Evolutionary conservation across 345 rosid species (phyloP).

Genomic region (Moricandia arvensis): DNA sequence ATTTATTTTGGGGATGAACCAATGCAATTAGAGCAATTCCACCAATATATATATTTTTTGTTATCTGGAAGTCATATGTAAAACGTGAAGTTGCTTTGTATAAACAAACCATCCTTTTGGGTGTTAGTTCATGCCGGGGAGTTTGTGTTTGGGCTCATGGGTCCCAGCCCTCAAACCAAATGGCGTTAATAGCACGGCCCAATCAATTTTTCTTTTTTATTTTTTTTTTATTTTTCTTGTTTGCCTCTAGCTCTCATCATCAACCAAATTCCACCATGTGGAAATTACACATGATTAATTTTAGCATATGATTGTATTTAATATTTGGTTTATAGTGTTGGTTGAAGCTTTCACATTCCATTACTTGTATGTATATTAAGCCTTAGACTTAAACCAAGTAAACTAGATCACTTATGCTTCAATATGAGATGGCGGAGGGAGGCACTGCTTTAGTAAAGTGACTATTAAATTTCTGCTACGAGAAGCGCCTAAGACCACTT

Average conservation of each 20-base stretch:
- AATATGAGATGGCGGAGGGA: too few relatives aligned
- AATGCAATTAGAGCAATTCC: background rate
- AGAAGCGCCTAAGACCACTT: too few relatives aligned
- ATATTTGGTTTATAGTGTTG: background rate
- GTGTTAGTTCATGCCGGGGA: constrained; percentile 8
- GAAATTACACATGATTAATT: background rate
- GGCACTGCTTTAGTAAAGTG: too few relatives aligned
- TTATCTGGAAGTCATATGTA: constrained; percentile 21
- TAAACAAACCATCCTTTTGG: constrained; percentile 8
- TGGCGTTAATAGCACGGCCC: background rate
- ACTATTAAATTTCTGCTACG: too few relatives aligned
- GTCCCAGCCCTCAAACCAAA: background rate
- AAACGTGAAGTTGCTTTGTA: constrained; percentile 30
- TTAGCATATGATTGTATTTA: background rate
- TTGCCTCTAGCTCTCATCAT: background rate
- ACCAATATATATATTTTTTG: background rate
- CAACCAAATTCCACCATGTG: background rate
- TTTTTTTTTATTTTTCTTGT: background rate
- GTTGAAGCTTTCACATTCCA: background rate
- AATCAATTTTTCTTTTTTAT: constrained; percentile 2
- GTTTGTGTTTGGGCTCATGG: constrained; percentile 6
- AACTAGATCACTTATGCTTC: background rate
- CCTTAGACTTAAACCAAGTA: background rate
- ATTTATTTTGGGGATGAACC: background rate
- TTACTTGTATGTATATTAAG: background rate